phyloP scores from a whole-genome alignment of 179 eudicot species.

The Silene coronaria region DNA sequence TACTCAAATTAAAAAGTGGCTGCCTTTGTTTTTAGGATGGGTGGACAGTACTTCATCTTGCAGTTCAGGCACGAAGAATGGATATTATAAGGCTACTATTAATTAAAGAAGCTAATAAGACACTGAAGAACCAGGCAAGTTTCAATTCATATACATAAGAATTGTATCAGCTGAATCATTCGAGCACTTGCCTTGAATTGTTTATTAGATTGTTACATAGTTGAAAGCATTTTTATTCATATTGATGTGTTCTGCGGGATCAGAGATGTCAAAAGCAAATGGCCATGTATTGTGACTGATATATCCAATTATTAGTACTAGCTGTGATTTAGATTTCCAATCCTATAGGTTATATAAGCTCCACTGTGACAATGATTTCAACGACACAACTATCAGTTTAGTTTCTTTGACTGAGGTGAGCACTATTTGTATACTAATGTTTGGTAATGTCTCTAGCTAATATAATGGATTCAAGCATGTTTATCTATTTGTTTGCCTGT shows the following conservation, averaged over 20 bases:
- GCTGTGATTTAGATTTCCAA: background rate
- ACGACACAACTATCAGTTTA: background rate
- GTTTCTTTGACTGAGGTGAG: background rate
- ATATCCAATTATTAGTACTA: background rate
- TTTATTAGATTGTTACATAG: too few species aligned
- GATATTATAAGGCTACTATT: constrained; percentile 84
- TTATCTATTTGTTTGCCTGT: background rate
- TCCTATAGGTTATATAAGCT: background rate
- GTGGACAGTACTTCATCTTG: constrained; percentile 92
- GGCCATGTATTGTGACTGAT: constrained; percentile 27
- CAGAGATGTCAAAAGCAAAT: constrained; percentile 12
- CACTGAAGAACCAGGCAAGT: constrained; percentile 61
- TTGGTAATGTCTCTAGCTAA: background rate
- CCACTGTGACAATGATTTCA: background rate
- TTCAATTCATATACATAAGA: background rate
- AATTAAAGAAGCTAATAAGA: constrained; percentile 79
- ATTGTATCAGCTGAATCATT: background rate
- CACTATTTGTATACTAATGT: background rate
- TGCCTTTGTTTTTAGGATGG: constrained; percentile 54
- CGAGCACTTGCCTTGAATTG: background rate
- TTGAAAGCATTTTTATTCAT: too few species aligned
- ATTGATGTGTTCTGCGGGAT: too few species aligned
- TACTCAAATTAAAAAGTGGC: background rate
- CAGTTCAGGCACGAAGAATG: constrained; percentile 86
- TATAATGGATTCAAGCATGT: background rate